phyloP scores from a whole-genome alignment of 2,329 filamentous ascomycete species.

The Sarocladium kiliense region DNA sequence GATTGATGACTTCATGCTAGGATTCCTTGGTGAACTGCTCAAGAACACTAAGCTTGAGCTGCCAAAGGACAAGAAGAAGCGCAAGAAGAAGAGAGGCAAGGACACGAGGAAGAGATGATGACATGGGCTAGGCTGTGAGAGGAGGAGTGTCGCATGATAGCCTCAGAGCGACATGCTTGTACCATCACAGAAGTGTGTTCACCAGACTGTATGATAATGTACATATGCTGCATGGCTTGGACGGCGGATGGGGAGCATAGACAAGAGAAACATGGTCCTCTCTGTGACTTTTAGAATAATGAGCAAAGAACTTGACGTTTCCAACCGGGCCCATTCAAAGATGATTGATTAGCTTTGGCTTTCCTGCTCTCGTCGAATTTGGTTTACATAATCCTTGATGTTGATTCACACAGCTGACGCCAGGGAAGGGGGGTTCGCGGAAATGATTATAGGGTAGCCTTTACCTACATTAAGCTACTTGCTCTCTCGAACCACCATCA shows the following conservation, averaged over 20 bases:
- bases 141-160: not conserved
- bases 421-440: too few relatives aligned
- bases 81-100: constrained; percentile 50
- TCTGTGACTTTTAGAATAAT: not conserved
- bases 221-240: not conserved
- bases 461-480: too few relatives aligned
- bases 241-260: not conserved
- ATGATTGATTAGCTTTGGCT: too few relatives aligned
- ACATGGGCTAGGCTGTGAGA: not conserved
- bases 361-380: too few relatives aligned
- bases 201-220: not conserved
- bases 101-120: constrained; percentile 46
- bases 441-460: too few relatives aligned
- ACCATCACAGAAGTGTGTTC: not conserved
- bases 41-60: constrained; percentile 56
- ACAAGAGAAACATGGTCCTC: not conserved
- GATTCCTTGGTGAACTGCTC: constrained; percentile 59
- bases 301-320: not conserved
- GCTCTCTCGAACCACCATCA: too few relatives aligned
- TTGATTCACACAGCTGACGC: too few relatives aligned
- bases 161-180: not conserved
- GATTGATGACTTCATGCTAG: constrained; percentile 73
- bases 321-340: too few relatives aligned
- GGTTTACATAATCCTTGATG: too few relatives aligned
- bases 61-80: constrained; percentile 60